These are phyloP conservation scores for Colletotrichum eremochloae DNA, from an alignment of 2,329 filamentous ascomycete species.

Conservation along the genomic window DNA sequence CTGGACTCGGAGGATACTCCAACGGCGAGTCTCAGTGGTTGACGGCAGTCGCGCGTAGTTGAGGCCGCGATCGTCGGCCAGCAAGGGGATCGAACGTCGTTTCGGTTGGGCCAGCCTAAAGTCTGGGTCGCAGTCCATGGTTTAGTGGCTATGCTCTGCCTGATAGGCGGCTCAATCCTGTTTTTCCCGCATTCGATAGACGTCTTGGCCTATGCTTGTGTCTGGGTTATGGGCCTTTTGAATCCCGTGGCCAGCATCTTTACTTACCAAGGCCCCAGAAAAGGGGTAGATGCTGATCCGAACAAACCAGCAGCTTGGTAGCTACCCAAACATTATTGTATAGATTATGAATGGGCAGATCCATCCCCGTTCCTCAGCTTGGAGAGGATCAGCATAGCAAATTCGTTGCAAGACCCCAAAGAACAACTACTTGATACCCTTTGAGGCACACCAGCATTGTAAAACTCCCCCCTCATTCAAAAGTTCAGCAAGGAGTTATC, in stretches of 20 bases:
- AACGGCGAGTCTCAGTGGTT: neutral
- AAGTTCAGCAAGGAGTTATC: too few relatives aligned
- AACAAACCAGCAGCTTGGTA: neutral
- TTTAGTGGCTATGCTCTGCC: slow-evolving; percentile 1
- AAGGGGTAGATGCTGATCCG: neutral
- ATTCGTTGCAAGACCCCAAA: neutral
- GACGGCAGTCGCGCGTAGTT: neutral
- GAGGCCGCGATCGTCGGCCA: too few relatives aligned
- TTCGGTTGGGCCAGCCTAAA: neutral
- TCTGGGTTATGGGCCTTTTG: neutral
- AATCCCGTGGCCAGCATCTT: neutral
- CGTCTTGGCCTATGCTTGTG: neutral
- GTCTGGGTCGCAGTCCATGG: neutral
- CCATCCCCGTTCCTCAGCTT: neutral
- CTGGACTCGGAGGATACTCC: too few relatives aligned
- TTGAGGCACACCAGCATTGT: neutral
- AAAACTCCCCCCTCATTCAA: too few relatives aligned
- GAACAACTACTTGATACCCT: neutral
- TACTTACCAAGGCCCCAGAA: neutral
- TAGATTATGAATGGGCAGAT: neutral
- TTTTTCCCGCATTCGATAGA: neutral
- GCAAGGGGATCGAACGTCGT: neutral
- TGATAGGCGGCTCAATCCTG: neutral
- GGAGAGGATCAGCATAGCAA: too few relatives aligned
- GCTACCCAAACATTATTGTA: neutral